Conservation (phyloP, 1,284 basidiomycete species). For the Cutaneotrichosporon cutaneum region DNA sequence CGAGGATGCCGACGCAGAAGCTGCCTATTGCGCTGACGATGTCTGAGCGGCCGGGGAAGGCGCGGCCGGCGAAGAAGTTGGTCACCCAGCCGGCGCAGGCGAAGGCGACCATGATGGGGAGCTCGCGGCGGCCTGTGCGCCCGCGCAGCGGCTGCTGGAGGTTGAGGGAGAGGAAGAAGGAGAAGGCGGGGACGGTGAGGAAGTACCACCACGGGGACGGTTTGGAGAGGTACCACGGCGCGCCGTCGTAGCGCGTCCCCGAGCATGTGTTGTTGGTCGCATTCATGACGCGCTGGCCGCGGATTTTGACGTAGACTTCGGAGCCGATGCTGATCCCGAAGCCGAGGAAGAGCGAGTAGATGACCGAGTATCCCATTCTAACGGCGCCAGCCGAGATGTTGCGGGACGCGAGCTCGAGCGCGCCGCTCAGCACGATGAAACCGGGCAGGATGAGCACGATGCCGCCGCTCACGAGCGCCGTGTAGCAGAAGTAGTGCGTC, state of each 20-base stretch:
- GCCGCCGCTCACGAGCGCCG: slow-evolving; percentile 76
- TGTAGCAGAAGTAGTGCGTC: slow-evolving; percentile 73
- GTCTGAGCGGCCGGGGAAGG: slow-evolving; percentile 69
- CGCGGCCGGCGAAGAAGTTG: slow-evolving; percentile 68
- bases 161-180: slow-evolving; percentile 69
- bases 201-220: slow-evolving; percentile 60
- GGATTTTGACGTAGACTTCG: slow-evolving; percentile 64
- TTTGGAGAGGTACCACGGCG: slow-evolving; percentile 53
- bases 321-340: slow-evolving; percentile 80
- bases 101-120: slow-evolving; percentile 66
- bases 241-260: slow-evolving; percentile 61
- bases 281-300: slow-evolving; percentile 36
- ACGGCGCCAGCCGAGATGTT: slow-evolving; percentile 81
- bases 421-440: slow-evolving; percentile 75
- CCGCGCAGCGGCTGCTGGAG: slow-evolving; percentile 71
- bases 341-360: slow-evolving; percentile 66
- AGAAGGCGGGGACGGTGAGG: slow-evolving; percentile 75
- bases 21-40: slow-evolving; percentile 72
- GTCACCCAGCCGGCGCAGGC: slow-evolving; percentile 72
- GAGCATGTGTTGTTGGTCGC: slow-evolving; percentile 52
- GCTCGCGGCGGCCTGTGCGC: slow-evolving; percentile 58
- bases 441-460: slow-evolving; percentile 83
- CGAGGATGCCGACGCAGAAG: slow-evolving; percentile 76
- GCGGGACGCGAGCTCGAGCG: slow-evolving; percentile 70
- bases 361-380: slow-evolving; percentile 70